Evolutionary conservation across 257 asterid genomes (phyloP).

Genomic region (Gentiana dahurica): DNA sequence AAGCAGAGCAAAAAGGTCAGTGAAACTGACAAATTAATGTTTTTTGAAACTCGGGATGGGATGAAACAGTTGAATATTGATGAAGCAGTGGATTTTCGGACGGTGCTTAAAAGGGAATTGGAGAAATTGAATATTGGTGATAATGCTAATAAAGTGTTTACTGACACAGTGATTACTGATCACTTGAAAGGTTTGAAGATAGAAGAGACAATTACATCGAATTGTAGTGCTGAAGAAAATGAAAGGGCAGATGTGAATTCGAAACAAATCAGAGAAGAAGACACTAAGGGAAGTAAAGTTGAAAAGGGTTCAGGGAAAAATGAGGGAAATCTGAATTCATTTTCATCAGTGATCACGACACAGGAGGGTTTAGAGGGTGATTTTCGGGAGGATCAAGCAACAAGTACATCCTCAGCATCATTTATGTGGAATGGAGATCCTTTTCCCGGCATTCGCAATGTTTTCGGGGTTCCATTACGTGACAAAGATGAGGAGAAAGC

Average conservation of each 20-base stretch:
- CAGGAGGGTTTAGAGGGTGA: too few relatives aligned
- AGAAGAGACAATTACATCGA: conserved; percentile 6
- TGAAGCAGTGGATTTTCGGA: conserved; percentile 21
- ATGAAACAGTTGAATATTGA: conserved; percentile 45
- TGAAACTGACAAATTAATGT: conserved; percentile 25
- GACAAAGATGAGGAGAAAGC: conserved; percentile 36
- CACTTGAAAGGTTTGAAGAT: conserved; percentile 15
- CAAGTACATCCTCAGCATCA: conserved; percentile 20
- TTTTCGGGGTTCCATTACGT: conserved; percentile 24
- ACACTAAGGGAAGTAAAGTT: conserved; percentile 9
- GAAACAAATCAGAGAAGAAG: neutral
- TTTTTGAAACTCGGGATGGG: conserved; percentile 47
- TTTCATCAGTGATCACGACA: conserved; percentile 23
- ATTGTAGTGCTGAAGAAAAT: conserved; percentile 12
- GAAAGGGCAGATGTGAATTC: neutral
- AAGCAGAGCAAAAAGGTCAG: conserved; percentile 12
- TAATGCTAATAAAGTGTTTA: conserved; percentile 11
- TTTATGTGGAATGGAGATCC: conserved; percentile 26
- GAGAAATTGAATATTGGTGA: conserved; percentile 49
- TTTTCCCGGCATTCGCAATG: conserved; percentile 23
- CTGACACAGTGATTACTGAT: conserved; percentile 10
- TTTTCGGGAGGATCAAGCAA: conserved; percentile 19
- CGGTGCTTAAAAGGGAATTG: conserved; percentile 43
- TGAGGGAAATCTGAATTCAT: conserved; percentile 13
- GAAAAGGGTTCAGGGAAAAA: conserved; percentile 13